Base-by-base conservation (phyloP, 2,329 filamentous ascomycete species). In the Trichoderma sp. region DNA sequence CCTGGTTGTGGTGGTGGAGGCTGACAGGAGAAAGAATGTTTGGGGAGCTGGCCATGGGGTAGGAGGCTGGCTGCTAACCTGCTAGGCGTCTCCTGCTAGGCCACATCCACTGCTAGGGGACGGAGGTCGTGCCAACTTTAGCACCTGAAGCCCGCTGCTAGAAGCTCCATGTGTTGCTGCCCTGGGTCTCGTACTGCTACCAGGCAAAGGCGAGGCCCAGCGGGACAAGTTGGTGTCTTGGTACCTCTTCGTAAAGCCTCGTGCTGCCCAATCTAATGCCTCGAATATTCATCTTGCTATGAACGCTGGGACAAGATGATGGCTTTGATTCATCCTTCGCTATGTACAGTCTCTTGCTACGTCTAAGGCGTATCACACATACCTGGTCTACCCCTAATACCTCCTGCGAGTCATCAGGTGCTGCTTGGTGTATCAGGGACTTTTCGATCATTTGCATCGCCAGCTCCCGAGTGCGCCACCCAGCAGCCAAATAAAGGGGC, bases 1-100 rank as follows among this genome's bases (percentile, higher is more conserved):
- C 34, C 34, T 39, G 34, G 34, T 10, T 39, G 34, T 12, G 14
- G 34, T 39, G 34, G 34, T 39, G 34, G 34, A 47, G 59, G 59
- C 59, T 45, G 50, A 45, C 59, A 55, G 50, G 59, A 63, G 59
- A 63, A 41, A 30, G 50, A 63, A 10, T 34, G 17, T 47, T 52
- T 28, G 41, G 50, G 56, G 59, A 54, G 59, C 59, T 63, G 59
- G 48, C 58, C 45, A 28, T 51, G 58, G 58, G 58, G 58, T 21
- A 12, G 21, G n/a, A 34, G 28, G 45, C 56, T 58, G 55, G 43
- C n/a, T 45, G 45, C 45, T 24, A 41, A 15, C 44, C 19, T 34
- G 41, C 44, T 48, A 19, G 5, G 26, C 24, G 30, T 10, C 30
- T 34, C 30, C 30, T 34, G 30, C 44, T 48, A 19, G 15, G 26